Percentiles rank a stretch among this genome's conserved stretches.
These are phyloP conservation scores for Durio zibethinus DNA, from an alignment of 345 rosid species.

Conservation along the genomic window DNA sequence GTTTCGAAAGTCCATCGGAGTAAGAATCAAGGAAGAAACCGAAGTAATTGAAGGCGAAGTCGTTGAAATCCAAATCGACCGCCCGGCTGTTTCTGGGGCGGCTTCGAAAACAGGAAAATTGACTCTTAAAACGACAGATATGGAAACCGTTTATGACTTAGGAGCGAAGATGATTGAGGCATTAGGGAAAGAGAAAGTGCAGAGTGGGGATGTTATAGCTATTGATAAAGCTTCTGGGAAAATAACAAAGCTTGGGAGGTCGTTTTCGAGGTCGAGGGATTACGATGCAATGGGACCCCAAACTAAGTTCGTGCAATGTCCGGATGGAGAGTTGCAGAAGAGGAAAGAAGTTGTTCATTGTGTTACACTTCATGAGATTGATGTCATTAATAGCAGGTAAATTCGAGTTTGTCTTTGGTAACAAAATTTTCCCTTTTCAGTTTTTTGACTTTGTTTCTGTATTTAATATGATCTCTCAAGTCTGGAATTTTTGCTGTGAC, in stretches of 20 bases:
- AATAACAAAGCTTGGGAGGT: constrained; percentile 88
- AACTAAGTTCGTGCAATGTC: constrained; percentile 94
- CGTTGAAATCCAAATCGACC: constrained; percentile 81
- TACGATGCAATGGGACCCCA: constrained; percentile 97
- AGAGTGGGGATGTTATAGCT: constrained; percentile 91
- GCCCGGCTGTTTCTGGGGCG: constrained; percentile 72
- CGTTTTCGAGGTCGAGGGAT: constrained; percentile 85
- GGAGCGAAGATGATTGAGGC: constrained; percentile 95
- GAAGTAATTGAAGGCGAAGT: constrained; percentile 94
- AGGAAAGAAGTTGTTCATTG: constrained; percentile 96
- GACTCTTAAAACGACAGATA: constrained; percentile 92
- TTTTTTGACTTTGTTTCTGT: neutral
- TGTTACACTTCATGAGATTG: constrained; percentile 93
- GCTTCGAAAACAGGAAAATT: constrained; percentile 89
- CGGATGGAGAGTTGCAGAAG: constrained; percentile 96
- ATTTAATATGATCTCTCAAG: neutral
- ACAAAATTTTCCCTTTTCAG: neutral
- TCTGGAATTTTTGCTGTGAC: neutral
- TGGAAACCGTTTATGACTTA: constrained; percentile 88
- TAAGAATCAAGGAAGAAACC: constrained; percentile 85
- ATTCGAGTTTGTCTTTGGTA: neutral
- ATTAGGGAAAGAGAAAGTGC: constrained; percentile 83
- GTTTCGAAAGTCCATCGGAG: constrained; percentile 81
- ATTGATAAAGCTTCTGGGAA: constrained; percentile 89
- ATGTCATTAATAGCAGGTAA: constrained; percentile 97